Evolutionary conservation across 768 basidiomycete genomes (phyloP).

Genomic region (Candolleomyces eurysporus): DNA sequence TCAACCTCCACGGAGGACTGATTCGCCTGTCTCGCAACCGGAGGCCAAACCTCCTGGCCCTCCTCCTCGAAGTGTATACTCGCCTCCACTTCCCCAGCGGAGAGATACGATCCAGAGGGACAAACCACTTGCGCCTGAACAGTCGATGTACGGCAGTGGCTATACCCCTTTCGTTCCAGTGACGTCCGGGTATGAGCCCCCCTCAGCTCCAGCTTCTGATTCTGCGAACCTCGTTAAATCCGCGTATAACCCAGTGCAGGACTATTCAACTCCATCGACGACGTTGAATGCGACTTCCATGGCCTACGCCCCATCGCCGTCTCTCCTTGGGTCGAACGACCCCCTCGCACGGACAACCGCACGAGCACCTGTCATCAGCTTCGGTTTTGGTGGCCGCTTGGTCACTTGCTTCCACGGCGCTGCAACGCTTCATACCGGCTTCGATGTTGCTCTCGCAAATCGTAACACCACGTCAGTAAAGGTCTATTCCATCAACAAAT

Average conservation of each 20-base stretch:
- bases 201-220: neutral
- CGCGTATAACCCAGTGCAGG: neutral
- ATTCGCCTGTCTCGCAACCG: neutral
- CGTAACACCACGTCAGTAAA: slow-evolving; percentile 68
- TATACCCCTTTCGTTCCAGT: neutral
- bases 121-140: neutral
- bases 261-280: neutral
- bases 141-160: neutral
- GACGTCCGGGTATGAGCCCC: neutral
- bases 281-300: slow-evolving; percentile 8
- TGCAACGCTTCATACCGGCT: slow-evolving; percentile 63
- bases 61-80: neutral
- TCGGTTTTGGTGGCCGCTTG: slow-evolving; percentile 92
- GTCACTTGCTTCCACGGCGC: slow-evolving; percentile 85
- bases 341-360: slow-evolving; percentile 72
- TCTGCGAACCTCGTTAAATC: neutral
- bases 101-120: neutral
- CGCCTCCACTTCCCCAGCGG: neutral
- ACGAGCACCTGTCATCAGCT: slow-evolving; percentile 77
- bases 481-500: slow-evolving; percentile 62
- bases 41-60: neutral
- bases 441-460: slow-evolving; percentile 74
- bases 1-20: neutral
- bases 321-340: slow-evolving; percentile 78
- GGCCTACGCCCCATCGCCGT: slow-evolving; percentile 83